These are phyloP conservation scores for Ampelocalamus luodianensis DNA, from an alignment of 176 grass and related monocot species.

Conservation along the genomic window DNA sequence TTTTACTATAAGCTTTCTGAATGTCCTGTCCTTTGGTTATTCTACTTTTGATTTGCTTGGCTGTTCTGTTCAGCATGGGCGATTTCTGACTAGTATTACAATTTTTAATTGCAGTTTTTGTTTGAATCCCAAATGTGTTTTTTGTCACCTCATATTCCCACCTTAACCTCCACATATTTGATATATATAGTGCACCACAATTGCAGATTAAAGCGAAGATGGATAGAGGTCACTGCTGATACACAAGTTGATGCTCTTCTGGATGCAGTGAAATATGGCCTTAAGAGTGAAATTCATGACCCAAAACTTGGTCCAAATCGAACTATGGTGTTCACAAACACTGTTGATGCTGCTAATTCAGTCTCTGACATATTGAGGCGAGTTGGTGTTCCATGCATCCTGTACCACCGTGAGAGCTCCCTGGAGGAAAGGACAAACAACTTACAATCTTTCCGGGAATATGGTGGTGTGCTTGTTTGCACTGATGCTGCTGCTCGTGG, in stretches of 20 bases:
- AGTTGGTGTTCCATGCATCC: constrained; percentile 66
- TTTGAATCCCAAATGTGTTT: constrained; percentile 6
- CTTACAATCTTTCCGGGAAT: constrained; percentile 66
- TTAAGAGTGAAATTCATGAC: constrained; percentile 50
- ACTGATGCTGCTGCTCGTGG: constrained; percentile 97
- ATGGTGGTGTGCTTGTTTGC: constrained; percentile 89
- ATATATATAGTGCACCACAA: background rate
- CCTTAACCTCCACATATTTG: constrained; percentile 25
- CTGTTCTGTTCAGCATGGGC: background rate
- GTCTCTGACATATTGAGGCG: constrained; percentile 70
- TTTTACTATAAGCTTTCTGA: constrained; percentile 27
- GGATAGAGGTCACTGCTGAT: constrained; percentile 86
- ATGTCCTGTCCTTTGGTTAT: background rate
- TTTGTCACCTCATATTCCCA: constrained; percentile 10
- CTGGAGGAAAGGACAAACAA: constrained; percentile 73
- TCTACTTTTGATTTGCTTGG: background rate
- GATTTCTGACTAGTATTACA: background rate
- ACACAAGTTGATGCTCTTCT: constrained; percentile 93
- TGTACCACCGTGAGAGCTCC: constrained; percentile 83
- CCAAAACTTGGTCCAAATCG: constrained; percentile 49
- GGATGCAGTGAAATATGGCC: constrained; percentile 71
- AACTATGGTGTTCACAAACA: constrained; percentile 96
- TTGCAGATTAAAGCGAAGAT: constrained; percentile 85
- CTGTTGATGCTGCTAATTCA: constrained; percentile 85
- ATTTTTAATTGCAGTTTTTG: background rate